Evolutionary conservation across 148 eudicot genomes (phyloP).

Genomic region (Vaccinium myrtillus): DNA sequence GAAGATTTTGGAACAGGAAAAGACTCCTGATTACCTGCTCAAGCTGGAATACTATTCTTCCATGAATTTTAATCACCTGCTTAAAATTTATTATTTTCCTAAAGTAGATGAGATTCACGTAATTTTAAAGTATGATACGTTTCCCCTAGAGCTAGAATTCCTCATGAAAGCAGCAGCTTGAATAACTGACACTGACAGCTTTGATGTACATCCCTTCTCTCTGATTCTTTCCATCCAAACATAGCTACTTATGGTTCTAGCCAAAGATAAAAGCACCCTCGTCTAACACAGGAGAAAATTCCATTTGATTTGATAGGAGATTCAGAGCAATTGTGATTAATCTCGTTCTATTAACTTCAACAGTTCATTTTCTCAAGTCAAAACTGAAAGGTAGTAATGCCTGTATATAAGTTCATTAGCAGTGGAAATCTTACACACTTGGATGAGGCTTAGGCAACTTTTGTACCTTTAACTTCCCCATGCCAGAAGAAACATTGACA

Average conservation of each 20-base stretch:
- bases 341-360: neutral
- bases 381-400: neutral
- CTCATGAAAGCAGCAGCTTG: neutral
- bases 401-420: neutral
- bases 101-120: neutral
- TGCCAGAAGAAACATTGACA: conserved; percentile 45
- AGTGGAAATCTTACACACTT: neutral
- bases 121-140: neutral
- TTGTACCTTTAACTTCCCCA: conserved; percentile 42
- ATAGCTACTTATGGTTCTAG: no score
- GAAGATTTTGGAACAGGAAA: no score
- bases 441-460: neutral
- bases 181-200: neutral
- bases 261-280: neutral
- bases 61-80: neutral
- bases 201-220: neutral
- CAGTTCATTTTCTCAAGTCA: neutral
- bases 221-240: neutral
- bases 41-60: neutral
- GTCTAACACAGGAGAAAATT: no score
- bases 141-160: neutral
- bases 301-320: neutral
- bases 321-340: neutral
- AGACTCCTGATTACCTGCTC: neutral
- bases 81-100: neutral